Conservation (phyloP, 768 basidiomycete genomes). For the Lactarius akahatsu region DNA sequence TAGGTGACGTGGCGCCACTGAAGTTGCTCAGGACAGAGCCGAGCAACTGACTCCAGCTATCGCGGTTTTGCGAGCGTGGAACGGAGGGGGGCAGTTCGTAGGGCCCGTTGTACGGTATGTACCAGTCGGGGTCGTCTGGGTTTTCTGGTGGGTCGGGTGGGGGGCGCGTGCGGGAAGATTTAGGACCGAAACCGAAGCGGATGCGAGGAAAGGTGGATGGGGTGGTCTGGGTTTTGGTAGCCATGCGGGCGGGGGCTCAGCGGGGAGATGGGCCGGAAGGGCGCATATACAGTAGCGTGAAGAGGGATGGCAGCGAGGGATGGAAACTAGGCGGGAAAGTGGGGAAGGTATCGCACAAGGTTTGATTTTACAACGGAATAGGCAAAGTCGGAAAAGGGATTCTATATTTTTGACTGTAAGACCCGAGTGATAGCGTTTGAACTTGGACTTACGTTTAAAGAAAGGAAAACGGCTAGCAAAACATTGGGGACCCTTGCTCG, state of each 20-base stretch:
- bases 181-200: conserved; percentile 38
- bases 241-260: conserved; percentile 36
- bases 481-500: neutral
- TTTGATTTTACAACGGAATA: conserved; percentile 20
- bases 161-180: conserved; percentile 21
- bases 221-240: conserved; percentile 35
- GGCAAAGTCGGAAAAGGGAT: conserved; percentile 4
- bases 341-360: conserved; percentile 22
- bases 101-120: conserved; percentile 65
- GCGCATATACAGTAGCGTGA: conserved; percentile 14
- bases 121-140: conserved; percentile 50
- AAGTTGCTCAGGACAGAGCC: conserved; percentile 33
- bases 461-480: conserved; percentile 8
- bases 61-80: conserved; percentile 30
- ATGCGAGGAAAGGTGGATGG: conserved; percentile 41
- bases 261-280: neutral
- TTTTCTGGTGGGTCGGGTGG: conserved; percentile 31
- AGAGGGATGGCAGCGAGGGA: conserved; percentile 11
- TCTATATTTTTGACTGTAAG: conserved; percentile 8
- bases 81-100: conserved; percentile 41
- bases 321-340: neutral
- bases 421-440: neutral
- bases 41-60: conserved; percentile 37
- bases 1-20: conserved; percentile 8
- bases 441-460: neutral